Conservation (phyloP, 441 rosid species). For the Brassica balearica region DNA sequence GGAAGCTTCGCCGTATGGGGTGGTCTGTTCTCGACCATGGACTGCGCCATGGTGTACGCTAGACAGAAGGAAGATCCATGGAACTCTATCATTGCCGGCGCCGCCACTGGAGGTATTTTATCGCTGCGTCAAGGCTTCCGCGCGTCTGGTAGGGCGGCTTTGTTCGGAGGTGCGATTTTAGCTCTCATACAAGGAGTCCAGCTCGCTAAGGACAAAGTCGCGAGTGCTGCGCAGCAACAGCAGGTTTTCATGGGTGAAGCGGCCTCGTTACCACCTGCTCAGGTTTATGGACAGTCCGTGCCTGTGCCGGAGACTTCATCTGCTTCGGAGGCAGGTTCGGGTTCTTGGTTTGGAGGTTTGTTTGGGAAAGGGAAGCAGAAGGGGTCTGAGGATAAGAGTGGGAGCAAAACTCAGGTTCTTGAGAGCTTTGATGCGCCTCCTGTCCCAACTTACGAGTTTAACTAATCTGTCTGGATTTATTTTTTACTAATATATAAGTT, state of each 20-base stretch:
- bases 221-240: not conserved
- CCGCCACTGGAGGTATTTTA: conserved; percentile 4
- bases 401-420: conserved; percentile 1
- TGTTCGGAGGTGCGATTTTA: not conserved
- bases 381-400: not conserved
- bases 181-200: not conserved
- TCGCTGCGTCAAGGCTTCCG: conserved; percentile 1
- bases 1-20: conserved; percentile 14
- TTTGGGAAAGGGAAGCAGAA: conserved; percentile 1
- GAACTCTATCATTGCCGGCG: conserved; percentile 1
- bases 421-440: conserved; percentile 14
- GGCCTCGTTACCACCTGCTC: not conserved
- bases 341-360: conserved; percentile 2
- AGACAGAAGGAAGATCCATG: conserved; percentile 13
- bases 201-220: not conserved
- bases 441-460: conserved; percentile 5
- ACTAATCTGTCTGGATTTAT: not conserved
- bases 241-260: not conserved
- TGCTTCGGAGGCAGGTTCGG: conserved; percentile 5
- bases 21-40: conserved; percentile 8
- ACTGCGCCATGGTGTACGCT: conserved; percentile 1
- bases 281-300: not conserved
- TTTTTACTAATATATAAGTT: not conserved
- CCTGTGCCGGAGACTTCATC: not conserved
- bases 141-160: not conserved